These are phyloP conservation scores for Chrysoporthe puriensis DNA, from an alignment of 2,329 filamentous ascomycete species.

Conservation along the genomic window DNA sequence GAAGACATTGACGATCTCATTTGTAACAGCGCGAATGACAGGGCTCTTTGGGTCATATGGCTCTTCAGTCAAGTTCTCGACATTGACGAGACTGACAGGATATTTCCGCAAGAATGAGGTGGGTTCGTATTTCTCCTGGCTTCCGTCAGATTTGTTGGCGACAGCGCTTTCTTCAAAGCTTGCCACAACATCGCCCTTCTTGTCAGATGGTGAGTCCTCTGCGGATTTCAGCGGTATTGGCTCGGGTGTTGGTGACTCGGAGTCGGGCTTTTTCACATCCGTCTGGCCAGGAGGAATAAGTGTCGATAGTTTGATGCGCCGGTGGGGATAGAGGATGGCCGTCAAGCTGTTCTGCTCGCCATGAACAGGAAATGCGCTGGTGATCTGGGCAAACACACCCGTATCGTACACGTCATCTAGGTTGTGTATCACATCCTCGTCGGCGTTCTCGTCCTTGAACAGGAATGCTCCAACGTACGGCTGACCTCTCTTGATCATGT, in stretches of 20 bases:
- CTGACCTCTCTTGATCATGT: slow-evolving; percentile 95
- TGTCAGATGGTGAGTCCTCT: slow-evolving; percentile 61
- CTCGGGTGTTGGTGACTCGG: slow-evolving; percentile 56
- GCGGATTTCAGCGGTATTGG: slow-evolving; percentile 59
- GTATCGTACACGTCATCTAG: slow-evolving; percentile 92
- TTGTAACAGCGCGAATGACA: slow-evolving; percentile 88
- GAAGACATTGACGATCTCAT: slow-evolving; percentile 98
- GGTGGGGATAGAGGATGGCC: slow-evolving; percentile 93
- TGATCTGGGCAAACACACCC: slow-evolving; percentile 97
- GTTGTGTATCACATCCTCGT: slow-evolving; percentile 91
- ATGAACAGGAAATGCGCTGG: slow-evolving; percentile 89
- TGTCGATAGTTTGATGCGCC: slow-evolving; percentile 86
- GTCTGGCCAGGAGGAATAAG: slow-evolving; percentile 70
- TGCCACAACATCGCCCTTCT: slow-evolving; percentile 91
- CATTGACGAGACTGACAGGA: slow-evolving; percentile 90
- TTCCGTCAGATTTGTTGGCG: slow-evolving; percentile 58
- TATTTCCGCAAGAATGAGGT: slow-evolving; percentile 91
- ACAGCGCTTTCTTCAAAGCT: slow-evolving; percentile 88
- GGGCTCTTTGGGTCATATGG: slow-evolving; percentile 88
- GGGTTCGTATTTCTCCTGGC: slow-evolving; percentile 72
- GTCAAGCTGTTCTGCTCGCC: slow-evolving; percentile 86
- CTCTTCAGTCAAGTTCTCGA: slow-evolving; percentile 89
- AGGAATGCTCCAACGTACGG: slow-evolving; percentile 97
- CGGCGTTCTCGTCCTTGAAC: slow-evolving; percentile 93
- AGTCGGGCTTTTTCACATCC: slow-evolving; percentile 56